Percentiles rank a stretch among this genome's conserved stretches.
Evolutionary conservation across 371 early-diverging fungal species (phyloP).

Genomic region (Coemansia sp.): DNA sequence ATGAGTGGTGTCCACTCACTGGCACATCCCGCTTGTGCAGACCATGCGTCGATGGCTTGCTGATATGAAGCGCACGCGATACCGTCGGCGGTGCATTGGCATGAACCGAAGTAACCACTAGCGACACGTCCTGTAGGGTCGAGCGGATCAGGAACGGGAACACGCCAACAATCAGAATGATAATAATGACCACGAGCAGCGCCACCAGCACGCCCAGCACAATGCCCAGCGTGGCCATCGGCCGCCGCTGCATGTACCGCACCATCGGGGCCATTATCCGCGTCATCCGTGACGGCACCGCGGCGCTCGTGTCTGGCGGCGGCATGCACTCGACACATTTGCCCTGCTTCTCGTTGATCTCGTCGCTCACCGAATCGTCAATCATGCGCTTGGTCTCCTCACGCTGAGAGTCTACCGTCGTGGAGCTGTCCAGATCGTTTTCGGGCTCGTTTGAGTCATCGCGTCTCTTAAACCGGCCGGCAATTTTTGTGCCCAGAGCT

Average conservation of each 20-base stretch:
- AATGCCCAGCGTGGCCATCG: constrained; percentile 32
- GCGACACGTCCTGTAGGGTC: constrained; percentile 39
- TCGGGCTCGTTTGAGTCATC: background rate
- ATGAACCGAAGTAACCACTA: constrained; percentile 26
- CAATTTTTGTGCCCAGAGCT: constrained; percentile 1
- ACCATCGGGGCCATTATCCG: constrained; percentile 20
- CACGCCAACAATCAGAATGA: constrained; percentile 34
- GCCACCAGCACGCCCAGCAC: constrained; percentile 27
- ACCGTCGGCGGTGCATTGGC: constrained; percentile 30
- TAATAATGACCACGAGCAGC: constrained; percentile 26
- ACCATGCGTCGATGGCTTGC: background rate
- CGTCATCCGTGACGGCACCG: constrained; percentile 1
- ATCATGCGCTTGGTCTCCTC: constrained; percentile 6
- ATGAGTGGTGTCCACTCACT: background rate
- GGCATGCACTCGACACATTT: constrained; percentile 7
- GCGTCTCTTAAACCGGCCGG: constrained; percentile 10
- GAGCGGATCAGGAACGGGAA: constrained; percentile 41
- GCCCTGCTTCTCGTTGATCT: background rate
- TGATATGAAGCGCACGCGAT: constrained; percentile 6
- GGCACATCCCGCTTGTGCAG: background rate
- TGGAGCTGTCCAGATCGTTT: background rate
- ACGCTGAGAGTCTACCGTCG: background rate
- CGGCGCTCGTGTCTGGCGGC: background rate
- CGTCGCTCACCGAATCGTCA: background rate
- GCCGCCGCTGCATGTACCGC: constrained; percentile 36